Base-by-base conservation (phyloP, 768 basidiomycete species). In the Suillus subluteus region DNA sequence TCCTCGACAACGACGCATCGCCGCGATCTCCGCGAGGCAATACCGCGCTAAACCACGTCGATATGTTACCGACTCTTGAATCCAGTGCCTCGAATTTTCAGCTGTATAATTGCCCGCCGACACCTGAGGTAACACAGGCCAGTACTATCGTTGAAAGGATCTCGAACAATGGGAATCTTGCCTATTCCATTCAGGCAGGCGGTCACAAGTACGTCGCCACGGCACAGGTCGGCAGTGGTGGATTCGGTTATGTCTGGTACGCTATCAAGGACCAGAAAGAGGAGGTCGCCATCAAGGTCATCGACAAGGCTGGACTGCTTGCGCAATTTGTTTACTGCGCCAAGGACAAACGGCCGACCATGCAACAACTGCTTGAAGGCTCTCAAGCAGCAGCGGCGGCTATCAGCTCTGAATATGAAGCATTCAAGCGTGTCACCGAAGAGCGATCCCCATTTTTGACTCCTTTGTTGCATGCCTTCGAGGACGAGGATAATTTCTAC, bases 241-340 rank as follows among this genome's bases (percentile, higher is more conserved):
- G 62, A 7, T 66, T 59, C 40, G 67, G 65, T 26, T 66, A 62
- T 23, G 65, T 66, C 48, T 66, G 62, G 65, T 63, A 62, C 16
- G 67, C 62, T 35, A 62, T 66, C 26, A 30, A 52, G 23, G 61
- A 66, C 50, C 35, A 44, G 11, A 44, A 62, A n/a, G 66, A 63
- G 62, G 65, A 68, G 16, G 67, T 68, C 18, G 67, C 67, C 2
- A 63, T 66, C 40, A 68, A 67, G 38, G 66, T 68, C 48, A 58
- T 67, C n/a, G 66, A 59, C 41, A 67, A 46, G 44, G 43, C 30
- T 30, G 43, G 23, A 6, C 46, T 62, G 12, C 59, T 61, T 30
- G 41, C 40, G 5, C 59, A 23, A 61, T 61, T 18, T 61, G 59
- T 30, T 40, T 37, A 18, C 40, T 64, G 37, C 37, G 4, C 50